Evolutionary conservation across 2,329 filamentous ascomycete genomes (phyloP).

Genomic region (Phyllosticta citrichinensis): DNA sequence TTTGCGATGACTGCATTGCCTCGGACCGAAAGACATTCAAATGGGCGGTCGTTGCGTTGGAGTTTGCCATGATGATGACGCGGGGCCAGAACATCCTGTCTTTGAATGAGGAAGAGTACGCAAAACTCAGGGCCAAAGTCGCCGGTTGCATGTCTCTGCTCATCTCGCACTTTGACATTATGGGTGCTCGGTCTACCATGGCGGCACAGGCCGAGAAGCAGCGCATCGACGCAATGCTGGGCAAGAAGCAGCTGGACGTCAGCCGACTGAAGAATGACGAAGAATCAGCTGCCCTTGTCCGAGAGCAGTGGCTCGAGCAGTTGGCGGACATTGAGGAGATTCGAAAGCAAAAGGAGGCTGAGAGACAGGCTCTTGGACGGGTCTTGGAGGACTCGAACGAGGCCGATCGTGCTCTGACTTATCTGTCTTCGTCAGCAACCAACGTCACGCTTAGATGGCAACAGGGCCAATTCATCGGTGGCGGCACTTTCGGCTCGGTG

Average conservation of each 20-base stretch:
- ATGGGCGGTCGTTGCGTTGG: slow-evolving; percentile 90
- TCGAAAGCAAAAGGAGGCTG: slow-evolving; percentile 69
- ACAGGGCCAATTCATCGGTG: slow-evolving; percentile 95
- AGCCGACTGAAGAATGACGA: slow-evolving; percentile 67
- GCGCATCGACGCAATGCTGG: slow-evolving; percentile 67
- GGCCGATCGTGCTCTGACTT: slow-evolving; percentile 87
- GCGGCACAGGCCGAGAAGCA: slow-evolving; percentile 92
- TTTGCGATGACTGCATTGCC: slow-evolving; percentile 91
- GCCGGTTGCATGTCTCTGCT: slow-evolving; percentile 94
- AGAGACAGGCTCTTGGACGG: slow-evolving; percentile 77
- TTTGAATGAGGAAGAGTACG: slow-evolving; percentile 80
- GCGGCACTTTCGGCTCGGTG: slow-evolving; percentile 93
- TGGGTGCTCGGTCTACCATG: slow-evolving; percentile 87
- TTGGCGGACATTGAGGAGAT: slow-evolving; percentile 67
- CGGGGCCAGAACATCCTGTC: slow-evolving; percentile 86
- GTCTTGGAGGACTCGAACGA: slow-evolving; percentile 93
- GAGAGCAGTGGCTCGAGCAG: slow-evolving; percentile 62
- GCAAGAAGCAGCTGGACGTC: slow-evolving; percentile 69
- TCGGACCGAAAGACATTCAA: slow-evolving; percentile 93
- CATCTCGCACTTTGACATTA: slow-evolving; percentile 98
- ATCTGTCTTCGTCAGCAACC: slow-evolving; percentile 84
- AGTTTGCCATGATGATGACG: slow-evolving; percentile 97
- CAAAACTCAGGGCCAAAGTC: slow-evolving; percentile 72
- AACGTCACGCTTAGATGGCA: slow-evolving; percentile 97
- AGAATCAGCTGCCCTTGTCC: slow-evolving; percentile 68